phyloP scores from a whole-genome alignment of 2,329 filamentous ascomycete genomes.

The Fusarium metavorans region DNA sequence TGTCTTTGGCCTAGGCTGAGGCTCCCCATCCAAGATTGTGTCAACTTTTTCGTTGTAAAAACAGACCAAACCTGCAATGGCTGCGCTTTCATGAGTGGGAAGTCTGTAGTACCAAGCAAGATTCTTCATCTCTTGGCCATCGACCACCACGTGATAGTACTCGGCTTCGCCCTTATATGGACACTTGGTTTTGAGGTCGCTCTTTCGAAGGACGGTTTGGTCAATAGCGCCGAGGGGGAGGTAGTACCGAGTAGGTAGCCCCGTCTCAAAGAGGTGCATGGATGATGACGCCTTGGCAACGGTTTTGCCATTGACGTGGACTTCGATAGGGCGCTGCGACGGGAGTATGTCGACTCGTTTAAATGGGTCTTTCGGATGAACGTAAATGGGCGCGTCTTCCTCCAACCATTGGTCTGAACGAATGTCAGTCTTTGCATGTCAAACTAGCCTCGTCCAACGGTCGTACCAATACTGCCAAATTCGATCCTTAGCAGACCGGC shows the following conservation, averaged over 20 bases:
- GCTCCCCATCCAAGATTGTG: constrained; percentile 66
- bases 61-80: constrained; percentile 67
- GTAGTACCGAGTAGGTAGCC: constrained; percentile 70
- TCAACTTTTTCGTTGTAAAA: constrained; percentile 79
- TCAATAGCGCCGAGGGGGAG: constrained; percentile 65
- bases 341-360: constrained; percentile 72
- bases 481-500: constrained; percentile 51
- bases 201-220: constrained; percentile 58
- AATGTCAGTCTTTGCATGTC: not conserved
- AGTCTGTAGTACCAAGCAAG: constrained; percentile 73
- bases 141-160: constrained; percentile 68
- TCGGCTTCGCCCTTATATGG: constrained; percentile 76
- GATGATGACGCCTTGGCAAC: constrained; percentile 60
- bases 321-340: constrained; percentile 64
- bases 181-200: constrained; percentile 66
- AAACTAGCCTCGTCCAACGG: no score
- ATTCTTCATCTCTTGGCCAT: constrained; percentile 59
- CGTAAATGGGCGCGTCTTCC: constrained; percentile 69
- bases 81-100: constrained; percentile 67
- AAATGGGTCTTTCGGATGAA: constrained; percentile 76
- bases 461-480: constrained; percentile 50
- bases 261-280: constrained; percentile 71
- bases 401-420: constrained; percentile 58
- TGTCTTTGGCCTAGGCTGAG: constrained; percentile 47
- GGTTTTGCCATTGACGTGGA: constrained; percentile 60